phyloP scores from a whole-genome alignment of 345 rosid genomes.

The Salix suchowensis region DNA sequence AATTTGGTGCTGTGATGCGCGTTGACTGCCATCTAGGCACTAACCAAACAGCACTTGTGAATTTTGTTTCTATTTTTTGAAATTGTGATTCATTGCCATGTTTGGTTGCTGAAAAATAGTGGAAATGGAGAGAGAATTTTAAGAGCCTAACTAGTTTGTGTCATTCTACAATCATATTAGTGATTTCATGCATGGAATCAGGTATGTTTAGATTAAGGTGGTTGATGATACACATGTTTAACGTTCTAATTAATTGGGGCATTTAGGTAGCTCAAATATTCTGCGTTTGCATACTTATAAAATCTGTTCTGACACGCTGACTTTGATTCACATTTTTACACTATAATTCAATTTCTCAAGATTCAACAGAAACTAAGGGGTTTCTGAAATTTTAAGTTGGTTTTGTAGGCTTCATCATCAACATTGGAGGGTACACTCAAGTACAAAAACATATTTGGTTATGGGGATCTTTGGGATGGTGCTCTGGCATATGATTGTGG shows the following conservation, averaged over 20 bases:
- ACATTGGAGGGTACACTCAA: conserved; percentile 74
- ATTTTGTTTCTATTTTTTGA: not conserved
- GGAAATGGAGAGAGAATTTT: not conserved
- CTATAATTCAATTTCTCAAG: not conserved
- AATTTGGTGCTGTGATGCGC: not conserved
- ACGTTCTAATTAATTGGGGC: not conserved
- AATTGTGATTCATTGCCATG: not conserved
- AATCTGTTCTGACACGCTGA: not conserved
- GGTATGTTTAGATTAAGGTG: not conserved
- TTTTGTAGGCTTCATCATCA: conserved; percentile 73
- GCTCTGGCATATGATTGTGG: conserved; percentile 77
- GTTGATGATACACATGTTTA: not conserved
- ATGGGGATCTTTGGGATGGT: conserved; percentile 92
- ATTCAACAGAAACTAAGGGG: not conserved
- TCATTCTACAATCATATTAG: not conserved
- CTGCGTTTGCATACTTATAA: not conserved
- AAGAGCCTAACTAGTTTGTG: not conserved
- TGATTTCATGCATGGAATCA: not conserved
- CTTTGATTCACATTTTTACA: not conserved
- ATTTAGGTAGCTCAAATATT: not conserved
- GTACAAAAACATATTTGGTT: conserved; percentile 79
- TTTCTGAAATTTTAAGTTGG: conserved; percentile 16
- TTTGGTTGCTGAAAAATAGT: conserved; percentile 1
- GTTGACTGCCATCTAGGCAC: not conserved
- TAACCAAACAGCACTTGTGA: not conserved